Base-by-base conservation (phyloP, 2,329 filamentous ascomycete genomes). In the Intubia oerlemansii region DNA sequence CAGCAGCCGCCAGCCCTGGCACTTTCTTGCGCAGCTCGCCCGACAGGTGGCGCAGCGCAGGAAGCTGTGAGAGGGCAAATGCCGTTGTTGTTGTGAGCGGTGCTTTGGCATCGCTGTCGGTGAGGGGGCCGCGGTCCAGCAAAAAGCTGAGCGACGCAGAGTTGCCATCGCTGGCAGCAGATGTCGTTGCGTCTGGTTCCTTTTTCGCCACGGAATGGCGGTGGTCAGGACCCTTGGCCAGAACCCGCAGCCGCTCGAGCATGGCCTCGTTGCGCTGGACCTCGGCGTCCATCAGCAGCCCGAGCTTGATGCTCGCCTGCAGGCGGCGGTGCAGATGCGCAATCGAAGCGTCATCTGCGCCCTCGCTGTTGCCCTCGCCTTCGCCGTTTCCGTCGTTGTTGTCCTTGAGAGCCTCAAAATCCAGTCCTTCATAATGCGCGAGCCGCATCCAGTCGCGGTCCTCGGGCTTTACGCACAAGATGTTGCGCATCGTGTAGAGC, bases 401-500 rank as follows among this genome's bases (percentile, higher is more conserved):
- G 29, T 23, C 24, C 4, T 12, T 46, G 28, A 21, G 40, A 17
- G 19, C 39, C 14, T 25, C 22, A 30, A 69, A 58, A 34, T 65
- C 61, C 13, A 69, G 44, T 1, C 58, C 79, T 47, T 82, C 69
- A 53, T 98, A 93, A 57, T 95, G 85, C 27, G 66, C 66, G 37
- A 98, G 56, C 30, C 75, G 60, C 38, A 95, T 72, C 68, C 77
- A 93, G 33, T 67, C 64, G 41, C 77, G 57, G 36, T 85, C 77
- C 17, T 72, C 66, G 27, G 66, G 66, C 20, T 48, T 47, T 22
- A 85, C 67, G 23, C 66, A 73, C 37, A 88, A 52, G 40, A 84
- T 77, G 45, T 93, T 93, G 38, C 81, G 62, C 56, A 98, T 60
- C 29, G 81, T 74, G 53, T 85, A 93, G 32, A 98, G 77, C 55